Evolutionary conservation across 495 filamentous ascomycete genomes (phyloP).

Genomic region (Gamarada debralockiae): DNA sequence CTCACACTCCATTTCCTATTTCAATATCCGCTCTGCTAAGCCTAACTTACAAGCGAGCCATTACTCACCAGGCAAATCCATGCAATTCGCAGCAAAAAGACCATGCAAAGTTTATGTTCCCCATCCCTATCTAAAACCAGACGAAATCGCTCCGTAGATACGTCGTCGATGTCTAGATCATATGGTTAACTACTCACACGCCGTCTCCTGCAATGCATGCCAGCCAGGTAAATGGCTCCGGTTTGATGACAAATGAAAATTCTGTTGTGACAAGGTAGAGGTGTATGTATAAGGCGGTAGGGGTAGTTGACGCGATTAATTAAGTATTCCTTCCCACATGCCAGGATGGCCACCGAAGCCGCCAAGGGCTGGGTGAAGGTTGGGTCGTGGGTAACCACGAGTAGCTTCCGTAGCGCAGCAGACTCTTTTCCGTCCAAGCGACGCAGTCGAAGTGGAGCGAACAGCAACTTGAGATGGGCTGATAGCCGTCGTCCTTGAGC

Average conservation of each 20-base stretch:
- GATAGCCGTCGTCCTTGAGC: conserved; percentile 12
- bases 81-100: background rate
- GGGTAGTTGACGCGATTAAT: conserved; percentile 15
- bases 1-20: background rate
- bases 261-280: conserved; percentile 14
- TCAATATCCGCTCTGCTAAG: background rate
- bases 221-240: background rate
- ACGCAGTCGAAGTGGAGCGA: conserved; percentile 27
- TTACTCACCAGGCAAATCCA: background rate
- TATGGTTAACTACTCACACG: background rate
- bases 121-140: too few relatives aligned
- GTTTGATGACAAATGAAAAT: conserved; percentile 16
- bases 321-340: conserved; percentile 47
- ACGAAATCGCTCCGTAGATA: too few relatives aligned
- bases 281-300: conserved; percentile 21
- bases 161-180: too few relatives aligned
- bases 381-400: conserved; percentile 7
- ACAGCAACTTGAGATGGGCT: conserved; percentile 33
- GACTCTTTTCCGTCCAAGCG: conserved; percentile 51
- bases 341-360: conserved; percentile 45
- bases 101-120: too few relatives aligned
- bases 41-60: background rate
- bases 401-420: conserved; percentile 52
- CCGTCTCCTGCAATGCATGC: background rate
- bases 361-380: conserved; percentile 20